A percentile compares a stretch with the other conserved stretches of the same genome.
These are phyloP conservation scores for Annulohypoxylon truncatum DNA, from an alignment of 2,329 filamentous ascomycete species.

Conservation along the genomic window DNA sequence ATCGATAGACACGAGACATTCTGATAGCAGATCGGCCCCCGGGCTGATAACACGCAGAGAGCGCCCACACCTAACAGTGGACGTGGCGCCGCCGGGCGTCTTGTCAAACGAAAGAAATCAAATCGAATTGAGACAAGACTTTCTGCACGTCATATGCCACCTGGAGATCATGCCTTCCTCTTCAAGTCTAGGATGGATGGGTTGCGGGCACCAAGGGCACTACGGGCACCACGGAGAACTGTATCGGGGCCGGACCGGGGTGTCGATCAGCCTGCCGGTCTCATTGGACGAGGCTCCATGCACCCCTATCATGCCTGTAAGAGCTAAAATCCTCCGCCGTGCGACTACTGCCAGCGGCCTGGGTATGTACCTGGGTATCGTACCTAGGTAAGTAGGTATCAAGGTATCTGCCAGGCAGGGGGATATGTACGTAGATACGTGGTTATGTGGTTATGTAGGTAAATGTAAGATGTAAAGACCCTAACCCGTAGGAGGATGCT, in stretches of 20 bases:
- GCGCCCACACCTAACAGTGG: conserved; percentile 23
- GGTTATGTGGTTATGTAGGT: background rate
- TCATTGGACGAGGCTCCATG: conserved; percentile 32
- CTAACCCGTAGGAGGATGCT: conserved; percentile 22
- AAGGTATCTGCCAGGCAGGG: too few relatives aligned
- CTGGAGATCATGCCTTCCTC: conserved; percentile 45
- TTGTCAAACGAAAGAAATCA: conserved; percentile 39
- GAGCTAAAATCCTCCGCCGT: conserved; percentile 38
- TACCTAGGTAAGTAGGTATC: background rate
- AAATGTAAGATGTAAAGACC: background rate
- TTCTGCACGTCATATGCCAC: conserved; percentile 49
- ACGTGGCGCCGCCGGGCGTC: conserved; percentile 23
- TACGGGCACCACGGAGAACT: conserved; percentile 21
- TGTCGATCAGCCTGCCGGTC: conserved; percentile 20
- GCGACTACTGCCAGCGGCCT: conserved; percentile 25
- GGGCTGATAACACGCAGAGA: conserved; percentile 36
- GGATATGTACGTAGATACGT: background rate
- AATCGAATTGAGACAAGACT: conserved; percentile 41
- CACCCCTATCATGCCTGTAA: conserved; percentile 38
- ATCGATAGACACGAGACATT: conserved; percentile 41
- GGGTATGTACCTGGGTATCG: conserved; percentile 10
- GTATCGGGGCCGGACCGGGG: conserved; percentile 37
- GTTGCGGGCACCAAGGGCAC: conserved; percentile 29
- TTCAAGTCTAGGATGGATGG: conserved; percentile 38
- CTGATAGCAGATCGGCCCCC: conserved; percentile 41